A percentile compares a stretch with the other conserved stretches of the same genome.
Conservation (phyloP, 2,329 filamentous ascomycete genomes). For the Leptographium lundbergii region DNA sequence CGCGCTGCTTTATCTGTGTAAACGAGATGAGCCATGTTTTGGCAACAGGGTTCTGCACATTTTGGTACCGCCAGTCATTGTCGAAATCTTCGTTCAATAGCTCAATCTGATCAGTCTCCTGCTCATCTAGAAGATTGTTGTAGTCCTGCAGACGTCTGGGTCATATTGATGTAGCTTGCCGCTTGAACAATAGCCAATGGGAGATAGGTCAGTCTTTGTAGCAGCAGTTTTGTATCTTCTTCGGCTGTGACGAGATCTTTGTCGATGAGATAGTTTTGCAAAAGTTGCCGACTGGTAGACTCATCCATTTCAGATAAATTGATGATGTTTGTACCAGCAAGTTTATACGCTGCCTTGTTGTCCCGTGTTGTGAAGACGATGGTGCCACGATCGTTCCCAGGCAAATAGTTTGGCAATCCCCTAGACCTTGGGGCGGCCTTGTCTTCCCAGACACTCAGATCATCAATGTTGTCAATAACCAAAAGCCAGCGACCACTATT, state of each 20-base stretch:
- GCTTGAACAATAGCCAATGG: conserved; percentile 11
- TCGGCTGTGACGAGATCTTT: background rate
- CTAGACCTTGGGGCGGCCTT: background rate
- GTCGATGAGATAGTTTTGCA: conserved; percentile 11
- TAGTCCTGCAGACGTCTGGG: background rate
- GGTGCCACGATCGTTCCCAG: background rate
- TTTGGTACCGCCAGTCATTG: conserved; percentile 2
- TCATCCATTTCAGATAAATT: conserved; percentile 13
- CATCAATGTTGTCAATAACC: conserved; percentile 32
- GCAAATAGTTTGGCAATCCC: conserved; percentile 6
- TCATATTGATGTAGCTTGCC: conserved; percentile 5
- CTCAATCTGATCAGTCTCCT: conserved; percentile 1
- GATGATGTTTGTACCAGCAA: conserved; percentile 12
- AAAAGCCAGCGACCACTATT: conserved; percentile 24
- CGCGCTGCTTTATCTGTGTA: conserved; percentile 7
- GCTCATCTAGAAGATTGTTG: conserved; percentile 3
- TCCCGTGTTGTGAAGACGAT: conserved; percentile 15
- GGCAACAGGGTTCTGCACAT: conserved; percentile 6
- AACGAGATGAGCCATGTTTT: conserved; percentile 13
- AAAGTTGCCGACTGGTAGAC: conserved; percentile 13
- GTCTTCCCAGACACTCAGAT: conserved; percentile 18
- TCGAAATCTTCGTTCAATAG: conserved; percentile 11
- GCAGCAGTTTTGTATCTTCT: background rate
- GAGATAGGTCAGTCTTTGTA: conserved; percentile 3
- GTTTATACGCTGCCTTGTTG: conserved; percentile 6